Base-by-base conservation (phyloP, 176 grass and related monocot genomes). In the Tillandsia leiboldiana region DNA sequence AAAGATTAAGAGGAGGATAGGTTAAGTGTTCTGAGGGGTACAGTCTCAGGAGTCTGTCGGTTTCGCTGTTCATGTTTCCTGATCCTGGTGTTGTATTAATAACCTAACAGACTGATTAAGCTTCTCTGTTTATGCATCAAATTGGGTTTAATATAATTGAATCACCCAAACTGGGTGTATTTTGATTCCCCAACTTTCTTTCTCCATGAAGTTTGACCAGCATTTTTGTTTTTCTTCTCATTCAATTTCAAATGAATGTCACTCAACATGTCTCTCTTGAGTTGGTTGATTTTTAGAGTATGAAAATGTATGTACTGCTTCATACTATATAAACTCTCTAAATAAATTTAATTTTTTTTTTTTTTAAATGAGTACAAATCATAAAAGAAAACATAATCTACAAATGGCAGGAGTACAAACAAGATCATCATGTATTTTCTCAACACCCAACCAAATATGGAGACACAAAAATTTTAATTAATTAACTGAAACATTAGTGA, bases 21-120 rank as follows among this genome's bases (percentile, higher is more conserved):
- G 53, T 70, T 12, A 53, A 64, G 20, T 64, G 27, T 62, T 49
- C 3, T 1, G 70, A 69, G 61, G 9, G 26, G 24, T 47, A 42
- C 47, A 67, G 68, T 53, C 62, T 48, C 49, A 71, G 52, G 33
- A 42, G 33, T 42, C 33, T 14, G 49, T 77, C 15, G 26, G 27
- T 49, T 56, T 50, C 22, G 65, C 26, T 77, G 64, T 61, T 65
- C 49, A 70, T 52, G 49, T 64, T 29, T 65, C 20, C 53, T 28
- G 70, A 62, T 52, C 58, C 23, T 76, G 8, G 65, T 48, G 15
- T 29, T 51, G 76, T 81, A 70, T 70, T 81, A 78, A 63, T 84
- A 33, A 70, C 57, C 33, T 69, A 51, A 76, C 73, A 72, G 51
- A 75, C 66, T 51, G 76, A 49, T 49, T 83, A 20, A 70, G 56